These are phyloP conservation scores for Chrysanthemum makinoi DNA, from an alignment of 129 eudicot genomes.

Conservation along the genomic window DNA sequence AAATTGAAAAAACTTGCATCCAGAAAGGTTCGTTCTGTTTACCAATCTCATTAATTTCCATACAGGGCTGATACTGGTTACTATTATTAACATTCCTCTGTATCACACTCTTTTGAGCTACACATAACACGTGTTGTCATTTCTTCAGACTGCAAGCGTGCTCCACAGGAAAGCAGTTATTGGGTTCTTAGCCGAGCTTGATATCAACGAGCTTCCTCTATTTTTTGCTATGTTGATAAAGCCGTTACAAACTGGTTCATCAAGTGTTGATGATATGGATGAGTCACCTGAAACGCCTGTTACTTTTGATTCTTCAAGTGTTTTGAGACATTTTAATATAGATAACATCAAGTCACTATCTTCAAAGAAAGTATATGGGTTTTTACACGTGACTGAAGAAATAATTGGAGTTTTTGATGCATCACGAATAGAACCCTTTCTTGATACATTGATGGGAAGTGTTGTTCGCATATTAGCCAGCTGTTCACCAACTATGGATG, in stretches of 20 bases:
- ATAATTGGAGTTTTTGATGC: conserved; percentile 72
- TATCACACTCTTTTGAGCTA: conserved; percentile 11
- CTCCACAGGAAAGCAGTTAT: conserved; percentile 79
- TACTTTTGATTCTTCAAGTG: conserved; percentile 33
- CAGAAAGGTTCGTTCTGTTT: conserved; percentile 54
- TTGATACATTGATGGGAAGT: conserved; percentile 68
- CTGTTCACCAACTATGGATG: conserved; percentile 46
- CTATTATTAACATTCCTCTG: too few relatives aligned
- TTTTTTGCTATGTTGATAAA: conserved; percentile 62
- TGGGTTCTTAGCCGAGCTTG: conserved; percentile 73
- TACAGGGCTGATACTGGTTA: too few relatives aligned
- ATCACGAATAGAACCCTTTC: conserved; percentile 58
- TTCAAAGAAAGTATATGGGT: conserved; percentile 69
- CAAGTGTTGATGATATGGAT: conserved; percentile 35
- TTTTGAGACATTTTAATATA: conserved; percentile 52
- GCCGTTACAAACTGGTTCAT: conserved; percentile 48
- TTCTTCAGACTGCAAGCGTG: conserved; percentile 67
- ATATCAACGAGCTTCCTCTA: conserved; percentile 74
- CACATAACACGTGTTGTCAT: conserved; percentile 8
- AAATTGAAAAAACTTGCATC: conserved; percentile 68
- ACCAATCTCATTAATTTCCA: not conserved
- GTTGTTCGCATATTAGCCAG: conserved; percentile 68
- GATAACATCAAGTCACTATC: conserved; percentile 63
- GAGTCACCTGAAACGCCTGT: conserved; percentile 28
- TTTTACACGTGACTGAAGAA: conserved; percentile 85